Evolutionary conservation across 805 yeast genomes (phyloP).

Genomic region (Candida silvicultrix): DNA sequence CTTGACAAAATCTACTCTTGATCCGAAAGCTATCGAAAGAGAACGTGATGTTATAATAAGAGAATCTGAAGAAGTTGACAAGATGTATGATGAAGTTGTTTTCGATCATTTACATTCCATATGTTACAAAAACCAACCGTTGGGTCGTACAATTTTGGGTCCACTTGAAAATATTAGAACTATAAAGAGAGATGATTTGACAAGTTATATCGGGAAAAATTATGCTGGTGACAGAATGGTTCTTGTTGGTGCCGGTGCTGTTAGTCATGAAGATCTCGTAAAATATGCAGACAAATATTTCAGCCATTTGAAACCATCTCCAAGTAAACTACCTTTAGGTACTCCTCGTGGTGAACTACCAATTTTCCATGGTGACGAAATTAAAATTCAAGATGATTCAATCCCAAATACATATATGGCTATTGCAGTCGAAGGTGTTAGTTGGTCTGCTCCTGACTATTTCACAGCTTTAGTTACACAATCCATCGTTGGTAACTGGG

Average conservation of each 20-base stretch:
- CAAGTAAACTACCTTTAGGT: constrained; percentile 65
- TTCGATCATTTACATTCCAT: constrained; percentile 95
- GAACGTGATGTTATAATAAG: constrained; percentile 95
- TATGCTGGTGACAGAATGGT: constrained; percentile 98
- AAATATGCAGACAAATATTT: constrained; percentile 69
- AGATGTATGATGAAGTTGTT: constrained; percentile 96
- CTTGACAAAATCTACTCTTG: constrained; percentile 78
- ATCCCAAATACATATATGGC: constrained; percentile 90
- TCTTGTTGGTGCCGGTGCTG: constrained; percentile 93
- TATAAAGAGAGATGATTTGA: constrained; percentile 70
- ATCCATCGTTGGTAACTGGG: constrained; percentile 97
- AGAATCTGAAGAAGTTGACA: constrained; percentile 96
- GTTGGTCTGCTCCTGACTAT: constrained; percentile 95
- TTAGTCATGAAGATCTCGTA: constrained; percentile 81
- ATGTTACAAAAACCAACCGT: constrained; percentile 82
- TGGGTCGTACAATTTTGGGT: constrained; percentile 95
- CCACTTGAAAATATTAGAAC: constrained; percentile 85
- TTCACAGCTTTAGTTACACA: constrained; percentile 94
- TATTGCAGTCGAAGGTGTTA: constrained; percentile 93
- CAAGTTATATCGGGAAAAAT: constrained; percentile 73
- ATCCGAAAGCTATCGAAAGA: constrained; percentile 80
- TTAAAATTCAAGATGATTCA: constrained; percentile 73
- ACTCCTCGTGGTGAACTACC: constrained; percentile 61
- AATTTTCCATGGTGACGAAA: constrained; percentile 78
- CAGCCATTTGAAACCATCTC: constrained; percentile 52